Base-by-base conservation (phyloP, 768 basidiomycete species). In the Tubosaeta brunneosetosa region DNA sequence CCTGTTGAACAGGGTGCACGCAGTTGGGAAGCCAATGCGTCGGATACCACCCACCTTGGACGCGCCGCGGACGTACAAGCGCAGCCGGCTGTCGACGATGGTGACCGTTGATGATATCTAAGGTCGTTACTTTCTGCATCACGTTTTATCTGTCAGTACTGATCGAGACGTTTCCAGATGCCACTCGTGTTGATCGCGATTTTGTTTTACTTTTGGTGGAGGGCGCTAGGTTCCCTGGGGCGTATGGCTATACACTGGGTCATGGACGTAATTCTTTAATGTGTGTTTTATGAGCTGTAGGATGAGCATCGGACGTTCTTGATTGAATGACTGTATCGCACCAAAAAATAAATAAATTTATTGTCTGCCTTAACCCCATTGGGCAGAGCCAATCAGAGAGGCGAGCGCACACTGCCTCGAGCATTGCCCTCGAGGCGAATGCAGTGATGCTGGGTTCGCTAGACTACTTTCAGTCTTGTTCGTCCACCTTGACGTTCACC, bases 21-120 rank as follows among this genome's bases (percentile, higher is more conserved):
- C 71, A 0, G 74, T 74, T 4, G 80, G 81, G n/a, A 74, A 72
- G 51, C 81, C 81, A 1, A 73, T 79, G 73, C 70, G 80, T n/a
- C 67, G 77, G 52, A 55, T 69, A 33, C 68, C 69, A 4, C 66
- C 63, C 12, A 57, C 64, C 31, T 59, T 46, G 19, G 65, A 64
- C 7, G 58, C 41, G 31, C 71, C 71, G 31, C 71, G 66, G 57
- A 65, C 67, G 56, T 83, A 83, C 56, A 74, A 77, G 57, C 78
- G 75, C 58, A 83, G 82, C 55, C 69, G 77, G 37, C 62, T 83
- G 52, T 81, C 78, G 59, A 74, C 70, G 55, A 74, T 75, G 59
- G 70, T 81, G n/a, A 76, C 69, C 33, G 70, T 77, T 37, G 80
- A 80, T 19, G 68, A 69, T 32, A 42, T 65, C 31, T 68, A 43